Conservation (phyloP, 768 basidiomycete species). For the Phanerodontia chrysosporium region DNA sequence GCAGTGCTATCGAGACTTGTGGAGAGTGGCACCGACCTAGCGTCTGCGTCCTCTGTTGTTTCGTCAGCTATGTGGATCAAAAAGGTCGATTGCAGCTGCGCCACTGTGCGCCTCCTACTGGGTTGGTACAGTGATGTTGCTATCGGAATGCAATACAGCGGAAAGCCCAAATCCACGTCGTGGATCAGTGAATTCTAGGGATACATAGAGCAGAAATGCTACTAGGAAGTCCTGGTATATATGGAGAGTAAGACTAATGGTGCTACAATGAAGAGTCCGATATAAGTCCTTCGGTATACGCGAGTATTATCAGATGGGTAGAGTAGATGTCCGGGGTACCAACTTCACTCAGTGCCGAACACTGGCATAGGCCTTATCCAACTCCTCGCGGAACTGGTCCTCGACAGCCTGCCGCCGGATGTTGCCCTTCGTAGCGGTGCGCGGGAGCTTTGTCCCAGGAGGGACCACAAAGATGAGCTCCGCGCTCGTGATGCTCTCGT, state of each 20-base stretch:
- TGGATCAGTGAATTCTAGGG: background rate
- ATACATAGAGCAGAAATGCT: background rate
- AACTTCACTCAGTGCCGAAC: background rate
- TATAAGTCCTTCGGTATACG: too few species aligned
- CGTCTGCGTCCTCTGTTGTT: too few species aligned
- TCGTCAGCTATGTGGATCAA: too few species aligned
- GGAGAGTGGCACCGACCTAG: too few species aligned
- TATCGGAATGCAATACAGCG: too few species aligned
- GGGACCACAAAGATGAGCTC: conserved; percentile 68
- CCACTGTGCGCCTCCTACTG: too few species aligned
- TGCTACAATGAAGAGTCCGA: background rate
- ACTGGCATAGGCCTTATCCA: conserved; percentile 39
- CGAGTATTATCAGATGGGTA: background rate
- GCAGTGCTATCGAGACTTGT: too few species aligned
- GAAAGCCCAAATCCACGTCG: too few species aligned
- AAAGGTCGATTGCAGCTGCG: too few species aligned
- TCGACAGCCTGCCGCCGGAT: conserved; percentile 76
- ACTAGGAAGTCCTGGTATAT: background rate
- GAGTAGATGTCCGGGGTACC: background rate
- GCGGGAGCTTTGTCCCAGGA: conserved; percentile 60
- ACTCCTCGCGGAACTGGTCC: conserved; percentile 49
- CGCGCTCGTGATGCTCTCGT: conserved; percentile 66
- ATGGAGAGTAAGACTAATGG: background rate
- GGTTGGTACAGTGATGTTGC: too few species aligned
- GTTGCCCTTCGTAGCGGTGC: conserved; percentile 80